Conservation (phyloP, 352 stramenopile genomes). For the Phytophthora fragariaefolia region DNA sequence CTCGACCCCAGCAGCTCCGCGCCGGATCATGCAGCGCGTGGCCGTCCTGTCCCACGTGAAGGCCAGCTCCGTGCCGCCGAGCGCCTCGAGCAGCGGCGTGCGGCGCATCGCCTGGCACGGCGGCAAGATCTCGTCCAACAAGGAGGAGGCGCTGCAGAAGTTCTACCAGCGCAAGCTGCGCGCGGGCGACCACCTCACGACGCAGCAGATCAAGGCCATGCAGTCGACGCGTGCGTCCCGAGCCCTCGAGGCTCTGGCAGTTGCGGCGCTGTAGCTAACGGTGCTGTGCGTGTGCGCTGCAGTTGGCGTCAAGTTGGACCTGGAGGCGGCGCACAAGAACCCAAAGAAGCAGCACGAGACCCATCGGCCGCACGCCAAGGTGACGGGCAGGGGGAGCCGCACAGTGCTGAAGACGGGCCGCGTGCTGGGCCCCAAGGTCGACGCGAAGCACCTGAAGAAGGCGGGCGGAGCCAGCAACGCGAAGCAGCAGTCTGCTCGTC, state of each 20-base stretch:
- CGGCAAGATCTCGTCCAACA: constrained; percentile 86
- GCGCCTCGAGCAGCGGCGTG: constrained; percentile 22
- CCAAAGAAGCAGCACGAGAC: constrained; percentile 57
- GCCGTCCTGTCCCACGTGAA: constrained; percentile 78
- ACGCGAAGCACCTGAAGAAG: constrained; percentile 29
- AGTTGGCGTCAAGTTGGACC: constrained; percentile 34
- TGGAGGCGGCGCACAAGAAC: constrained; percentile 28
- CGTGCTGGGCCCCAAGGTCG: constrained; percentile 60
- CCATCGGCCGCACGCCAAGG: constrained; percentile 59
- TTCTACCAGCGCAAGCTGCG: constrained; percentile 83
- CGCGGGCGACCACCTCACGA: constrained; percentile 48
- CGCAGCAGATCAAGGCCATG: constrained; percentile 56
- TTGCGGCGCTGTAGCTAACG: too few species aligned
- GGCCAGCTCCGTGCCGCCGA: constrained; percentile 43
- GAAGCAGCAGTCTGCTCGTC: constrained; percentile 39
- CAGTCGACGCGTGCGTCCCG: constrained; percentile 47
- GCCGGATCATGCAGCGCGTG: constrained; percentile 45
- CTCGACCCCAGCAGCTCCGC: not conserved
- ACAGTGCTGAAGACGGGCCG: constrained; percentile 70
- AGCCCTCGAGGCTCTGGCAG: too few species aligned
- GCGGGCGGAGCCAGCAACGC: not conserved
- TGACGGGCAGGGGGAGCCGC: constrained; percentile 33
- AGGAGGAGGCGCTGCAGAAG: constrained; percentile 86
- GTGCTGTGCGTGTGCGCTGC: not conserved
- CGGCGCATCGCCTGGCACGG: constrained; percentile 77